These are phyloP conservation scores for Marasmius fiardii DNA, from an alignment of 1,284 basidiomycete species.

Conservation along the genomic window DNA sequence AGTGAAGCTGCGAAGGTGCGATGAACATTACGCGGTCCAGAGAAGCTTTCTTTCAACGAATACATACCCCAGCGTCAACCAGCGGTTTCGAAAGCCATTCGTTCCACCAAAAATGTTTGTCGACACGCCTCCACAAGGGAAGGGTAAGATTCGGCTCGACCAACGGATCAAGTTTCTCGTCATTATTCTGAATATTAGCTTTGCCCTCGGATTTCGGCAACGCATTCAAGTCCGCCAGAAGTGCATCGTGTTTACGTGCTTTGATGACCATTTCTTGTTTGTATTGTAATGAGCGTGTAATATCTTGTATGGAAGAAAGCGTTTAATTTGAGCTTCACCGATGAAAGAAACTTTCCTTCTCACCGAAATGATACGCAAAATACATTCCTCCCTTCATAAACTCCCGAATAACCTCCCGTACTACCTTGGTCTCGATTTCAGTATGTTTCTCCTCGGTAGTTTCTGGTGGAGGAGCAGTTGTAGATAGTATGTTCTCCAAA, in stretches of 20 bases:
- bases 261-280: slow-evolving; percentile 66
- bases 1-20: slow-evolving; percentile 52
- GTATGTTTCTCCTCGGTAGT: slow-evolving; percentile 62
- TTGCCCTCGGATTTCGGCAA: slow-evolving; percentile 20
- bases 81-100: slow-evolving; percentile 76
- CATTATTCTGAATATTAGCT: not conserved
- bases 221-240: slow-evolving; percentile 58
- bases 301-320: slow-evolving; percentile 41
- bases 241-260: slow-evolving; percentile 48
- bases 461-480: slow-evolving; percentile 55
- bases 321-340: slow-evolving; percentile 2
- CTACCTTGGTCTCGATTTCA: slow-evolving; percentile 73
- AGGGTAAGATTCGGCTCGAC: slow-evolving; percentile 68
- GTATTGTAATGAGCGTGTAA: slow-evolving; percentile 76
- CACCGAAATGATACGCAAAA: slow-evolving; percentile 77
- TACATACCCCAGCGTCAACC: slow-evolving; percentile 66
- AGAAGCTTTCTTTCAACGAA: not conserved
- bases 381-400: slow-evolving; percentile 79
- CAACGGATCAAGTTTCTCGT: slow-evolving; percentile 47
- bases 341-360: slow-evolving; percentile 13
- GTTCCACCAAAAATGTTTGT: slow-evolving; percentile 89
- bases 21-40: not conserved
- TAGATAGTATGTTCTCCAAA: slow-evolving; percentile 50
- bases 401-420: slow-evolving; percentile 69
- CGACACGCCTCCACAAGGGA: slow-evolving; percentile 82